Base-by-base conservation (phyloP, 2,329 filamentous ascomycete species). In the Conoideocrella luteorostrata region DNA sequence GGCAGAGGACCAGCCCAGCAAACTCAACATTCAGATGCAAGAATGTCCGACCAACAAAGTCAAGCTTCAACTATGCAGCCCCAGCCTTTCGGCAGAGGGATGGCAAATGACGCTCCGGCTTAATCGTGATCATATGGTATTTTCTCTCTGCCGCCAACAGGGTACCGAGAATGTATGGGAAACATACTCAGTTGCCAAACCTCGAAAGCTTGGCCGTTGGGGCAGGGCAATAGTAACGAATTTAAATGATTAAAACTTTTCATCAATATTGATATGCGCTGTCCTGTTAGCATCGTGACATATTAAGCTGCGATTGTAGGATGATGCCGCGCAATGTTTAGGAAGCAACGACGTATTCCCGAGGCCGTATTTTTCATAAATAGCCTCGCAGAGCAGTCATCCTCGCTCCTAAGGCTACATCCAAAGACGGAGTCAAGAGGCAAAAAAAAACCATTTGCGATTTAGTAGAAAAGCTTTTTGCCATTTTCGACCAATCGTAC, bases 91-190 rank as follows among this genome's bases (percentile, higher is more conserved):
- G 72, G 78, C 69, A 69, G 72, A 73, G 75, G 80, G 77, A 80
- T 82, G 87, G 78, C 83, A 90, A 81, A 82, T 84, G 82, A 79
- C 80, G 87, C 89, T 95, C 90, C 90, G 89, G 90, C 90, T 96
- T 95, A 95, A 93, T 95, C 84, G 88, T 84, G 86, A 88, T 88
- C 85, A 58, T 39, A 52, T n/a, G 23, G 20, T 48, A 47, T 48
- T 65, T 77, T 78, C 66, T 95, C 78, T 95, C 74, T 84, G 89
- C 88, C 87, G 66, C 68, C 75, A 79, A 85, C 82, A 76, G 76
- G 75, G 74, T 85, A 93, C 88, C 86, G 86, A 88, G 77, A 78
- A 72, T 74, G 83, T 82, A 88, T 75, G 66, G 75, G 60, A 66
- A 72, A 65, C 61, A 63, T 58, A 71, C 75, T 78, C 78, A 80